These are phyloP conservation scores for Rhodamnia rubescens DNA, from an alignment of 345 rosid genomes.

Conservation along the genomic window DNA sequence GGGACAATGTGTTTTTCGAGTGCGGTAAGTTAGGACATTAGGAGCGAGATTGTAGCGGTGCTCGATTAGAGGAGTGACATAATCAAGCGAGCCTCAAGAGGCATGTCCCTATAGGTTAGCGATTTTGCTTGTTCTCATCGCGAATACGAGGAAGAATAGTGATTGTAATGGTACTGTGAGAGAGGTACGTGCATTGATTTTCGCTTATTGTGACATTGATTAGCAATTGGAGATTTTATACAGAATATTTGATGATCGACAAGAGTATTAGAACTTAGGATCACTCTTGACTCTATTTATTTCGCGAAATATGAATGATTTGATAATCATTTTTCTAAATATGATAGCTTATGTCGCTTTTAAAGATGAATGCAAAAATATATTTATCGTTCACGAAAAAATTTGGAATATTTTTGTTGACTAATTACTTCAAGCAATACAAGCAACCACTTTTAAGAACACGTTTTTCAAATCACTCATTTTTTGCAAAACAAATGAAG, in stretches of 20 bases:
- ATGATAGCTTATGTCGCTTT: too few species aligned
- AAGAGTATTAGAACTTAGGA: not conserved
- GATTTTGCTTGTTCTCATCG: conserved; percentile 29
- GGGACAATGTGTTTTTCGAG: not conserved
- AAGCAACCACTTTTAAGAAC: too few species aligned
- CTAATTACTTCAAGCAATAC: too few species aligned
- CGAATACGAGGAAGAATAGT: conserved; percentile 47
- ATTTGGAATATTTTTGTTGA: too few species aligned
- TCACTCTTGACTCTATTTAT: too few species aligned
- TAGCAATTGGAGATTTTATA: not conserved
- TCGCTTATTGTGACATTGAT: not conserved
- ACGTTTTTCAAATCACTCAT: too few species aligned
- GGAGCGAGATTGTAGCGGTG: conserved; percentile 3
- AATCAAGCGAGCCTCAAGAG: conserved; percentile 2
- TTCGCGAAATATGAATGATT: too few species aligned
- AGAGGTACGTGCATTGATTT: conserved; percentile 20
- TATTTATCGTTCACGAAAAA: too few species aligned
- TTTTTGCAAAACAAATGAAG: too few species aligned
- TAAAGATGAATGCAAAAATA: too few species aligned
- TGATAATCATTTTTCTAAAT: too few species aligned
- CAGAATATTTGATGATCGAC: not conserved
- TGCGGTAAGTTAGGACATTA: conserved; percentile 4
- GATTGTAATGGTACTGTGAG: conserved; percentile 42
- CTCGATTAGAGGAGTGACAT: not conserved
- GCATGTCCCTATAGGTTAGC: conserved; percentile 31